These are phyloP conservation scores for Volvariella volvacea DNA, from an alignment of 1,284 basidiomycete species.

Conservation along the genomic window DNA sequence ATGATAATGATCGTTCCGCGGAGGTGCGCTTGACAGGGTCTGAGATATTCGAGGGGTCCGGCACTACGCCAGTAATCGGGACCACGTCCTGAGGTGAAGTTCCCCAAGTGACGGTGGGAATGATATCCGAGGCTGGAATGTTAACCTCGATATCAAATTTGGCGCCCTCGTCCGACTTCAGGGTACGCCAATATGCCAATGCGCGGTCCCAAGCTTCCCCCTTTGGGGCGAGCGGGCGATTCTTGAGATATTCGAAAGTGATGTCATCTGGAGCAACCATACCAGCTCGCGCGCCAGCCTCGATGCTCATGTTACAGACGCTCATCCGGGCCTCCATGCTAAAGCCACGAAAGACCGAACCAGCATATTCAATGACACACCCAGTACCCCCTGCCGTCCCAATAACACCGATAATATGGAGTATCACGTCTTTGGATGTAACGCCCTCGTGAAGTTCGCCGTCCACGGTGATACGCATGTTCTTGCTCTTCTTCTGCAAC, in stretches of 20 bases:
- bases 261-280: slow-evolving; percentile 94
- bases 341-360: slow-evolving; percentile 85
- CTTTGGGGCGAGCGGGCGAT: slow-evolving; percentile 81
- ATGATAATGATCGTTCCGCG: slow-evolving; percentile 78
- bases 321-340: slow-evolving; percentile 97
- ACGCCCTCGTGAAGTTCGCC: slow-evolving; percentile 85
- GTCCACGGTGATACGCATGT: slow-evolving; percentile 92
- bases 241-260: slow-evolving; percentile 85
- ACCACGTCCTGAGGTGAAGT: slow-evolving; percentile 93
- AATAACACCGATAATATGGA: slow-evolving; percentile 91
- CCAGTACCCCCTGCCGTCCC: slow-evolving; percentile 95
- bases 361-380: slow-evolving; percentile 89
- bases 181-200: slow-evolving; percentile 82
- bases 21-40: slow-evolving; percentile 67
- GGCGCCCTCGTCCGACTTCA: slow-evolving; percentile 84
- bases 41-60: slow-evolving; percentile 68
- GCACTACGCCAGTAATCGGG: slow-evolving; percentile 81
- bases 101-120: slow-evolving; percentile 95
- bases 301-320: slow-evolving; percentile 98
- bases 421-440: slow-evolving; percentile 90
- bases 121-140: slow-evolving; percentile 84
- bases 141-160: slow-evolving; percentile 87
- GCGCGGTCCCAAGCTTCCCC: slow-evolving; percentile 90
- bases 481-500: slow-evolving; percentile 88
- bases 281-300: slow-evolving; percentile 91